Evolutionary conservation across 1,284 basidiomycete species (phyloP), one percentile per base, ranked within the genome.

Genomic region (Marasmius fiardii): DNA sequence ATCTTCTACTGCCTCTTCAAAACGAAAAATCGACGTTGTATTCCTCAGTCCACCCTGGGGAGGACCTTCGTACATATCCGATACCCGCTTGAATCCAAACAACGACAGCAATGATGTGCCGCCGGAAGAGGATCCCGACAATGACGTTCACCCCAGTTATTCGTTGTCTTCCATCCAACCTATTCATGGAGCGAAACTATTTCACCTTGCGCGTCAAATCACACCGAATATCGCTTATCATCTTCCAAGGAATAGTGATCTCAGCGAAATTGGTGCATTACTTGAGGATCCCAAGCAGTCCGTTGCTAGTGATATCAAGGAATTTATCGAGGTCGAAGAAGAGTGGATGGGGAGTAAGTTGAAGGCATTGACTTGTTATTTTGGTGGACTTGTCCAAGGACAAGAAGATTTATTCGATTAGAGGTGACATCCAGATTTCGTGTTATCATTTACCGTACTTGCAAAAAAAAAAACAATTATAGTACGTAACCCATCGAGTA

Each of bases 11-110:
- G 10, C 28, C 28, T 31, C 28, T 23, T 18, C 48, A 6, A 48
- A 54, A 21, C 68, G 80, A 23, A 81, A 78, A 55, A 86, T 95
- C 55, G 93, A 96, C 65, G 88, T 91, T 8, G 84, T 96, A 12
- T 98, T 98, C 68, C 81, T 96, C 37, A 94, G 91, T 59, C 95
- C 95, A 1, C 95, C 94, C 0, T 97, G 93, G 93, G 95, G 94
- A 62, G 90, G 92, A 23, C 89, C 89, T 3, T 79, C 80, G 2
- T 93, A 93, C 64, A 73, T 91, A 44, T 69, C 73, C 11, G 77
- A 73, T 8, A 62, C 68, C 43, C 49, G 41, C 35, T 52, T 56
- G n/a, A n/a, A n/a, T n/a, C n/a, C n/a, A n/a, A n/a, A n/a, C 28
- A 20, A 59, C 58, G 54, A 58, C 8, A 52, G 52, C 18, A 52